phyloP scores from a whole-genome alignment of 2,329 filamentous ascomycete species.

The Trichoderma citrinoviride region DNA sequence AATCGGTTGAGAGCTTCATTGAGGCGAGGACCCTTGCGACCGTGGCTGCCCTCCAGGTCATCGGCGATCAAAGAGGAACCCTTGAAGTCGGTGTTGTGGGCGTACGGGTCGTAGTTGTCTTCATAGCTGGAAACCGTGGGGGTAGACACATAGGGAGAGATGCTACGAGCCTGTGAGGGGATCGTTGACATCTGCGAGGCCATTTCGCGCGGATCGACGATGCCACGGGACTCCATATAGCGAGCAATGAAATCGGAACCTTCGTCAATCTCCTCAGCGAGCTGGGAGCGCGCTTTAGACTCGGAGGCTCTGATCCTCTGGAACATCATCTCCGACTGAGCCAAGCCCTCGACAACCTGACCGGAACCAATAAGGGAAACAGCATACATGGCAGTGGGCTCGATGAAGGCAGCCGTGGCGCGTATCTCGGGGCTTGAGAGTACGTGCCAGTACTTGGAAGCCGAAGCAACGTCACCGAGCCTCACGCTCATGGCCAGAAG shows the following conservation, averaged over 20 bases:
- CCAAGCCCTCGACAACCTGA: slow-evolving; percentile 76
- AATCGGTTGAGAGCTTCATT: slow-evolving; percentile 80
- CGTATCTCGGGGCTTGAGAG: slow-evolving; percentile 62
- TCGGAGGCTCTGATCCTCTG: slow-evolving; percentile 68
- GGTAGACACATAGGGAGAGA: slow-evolving; percentile 54
- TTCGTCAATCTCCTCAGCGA: slow-evolving; percentile 81
- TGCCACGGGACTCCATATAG: slow-evolving; percentile 57
- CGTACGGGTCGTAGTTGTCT: slow-evolving; percentile 88
- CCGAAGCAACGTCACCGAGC: slow-evolving; percentile 72
- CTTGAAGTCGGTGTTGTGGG: slow-evolving; percentile 86
- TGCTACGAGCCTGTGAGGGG: slow-evolving; percentile 42
- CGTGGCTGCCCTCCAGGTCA: slow-evolving; percentile 76
- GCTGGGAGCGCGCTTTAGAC: slow-evolving; percentile 50
- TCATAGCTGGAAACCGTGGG: slow-evolving; percentile 63
- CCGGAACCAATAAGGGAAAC: slow-evolving; percentile 84
- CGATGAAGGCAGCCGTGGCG: slow-evolving; percentile 67
- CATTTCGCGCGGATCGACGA: slow-evolving; percentile 54
- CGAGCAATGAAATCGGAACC: slow-evolving; percentile 66
- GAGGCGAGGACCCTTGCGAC: slow-evolving; percentile 68
- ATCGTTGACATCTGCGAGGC: slow-evolving; percentile 46
- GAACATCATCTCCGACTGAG: slow-evolving; percentile 82
- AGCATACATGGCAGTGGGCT: slow-evolving; percentile 87
- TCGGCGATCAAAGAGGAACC: slow-evolving; percentile 89
- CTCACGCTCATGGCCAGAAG: slow-evolving; percentile 85
- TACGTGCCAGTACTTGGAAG: slow-evolving; percentile 76